A percentile compares a stretch with the other conserved stretches of the same genome.
Conservation (phyloP, 139 green algal genomes). For the Mesotaenium endlicherianum region DNA sequence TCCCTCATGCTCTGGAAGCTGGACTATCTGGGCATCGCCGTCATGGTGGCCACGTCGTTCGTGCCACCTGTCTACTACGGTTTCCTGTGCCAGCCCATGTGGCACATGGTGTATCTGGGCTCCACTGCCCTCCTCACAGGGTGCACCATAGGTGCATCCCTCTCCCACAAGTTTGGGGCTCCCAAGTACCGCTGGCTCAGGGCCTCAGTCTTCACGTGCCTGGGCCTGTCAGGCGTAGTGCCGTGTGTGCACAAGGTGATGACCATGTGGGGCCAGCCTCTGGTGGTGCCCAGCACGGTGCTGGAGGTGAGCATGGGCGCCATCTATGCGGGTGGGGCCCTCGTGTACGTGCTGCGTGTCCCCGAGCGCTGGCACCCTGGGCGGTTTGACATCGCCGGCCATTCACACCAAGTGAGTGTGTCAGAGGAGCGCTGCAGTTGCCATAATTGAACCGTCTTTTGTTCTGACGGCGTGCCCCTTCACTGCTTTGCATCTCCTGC, state of each 20-base stretch:
- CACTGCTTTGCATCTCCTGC: too few relatives aligned
- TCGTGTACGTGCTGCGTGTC: constrained; percentile 73
- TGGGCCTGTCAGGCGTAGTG: constrained; percentile 76
- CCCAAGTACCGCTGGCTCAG: constrained; percentile 61
- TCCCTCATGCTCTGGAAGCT: constrained; percentile 52
- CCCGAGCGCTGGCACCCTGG: constrained; percentile 84
- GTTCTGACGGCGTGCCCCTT: too few relatives aligned
- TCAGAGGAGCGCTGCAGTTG: neutral
- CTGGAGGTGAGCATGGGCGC: constrained; percentile 75
- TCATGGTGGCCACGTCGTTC: constrained; percentile 89
- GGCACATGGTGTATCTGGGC: constrained; percentile 77
- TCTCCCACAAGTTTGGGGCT: constrained; percentile 62
- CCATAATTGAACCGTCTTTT: too few relatives aligned
- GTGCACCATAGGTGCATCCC: constrained; percentile 60
- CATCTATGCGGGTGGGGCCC: constrained; percentile 81
- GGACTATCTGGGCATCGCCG: constrained; percentile 86
- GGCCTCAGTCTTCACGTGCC: constrained; percentile 65
- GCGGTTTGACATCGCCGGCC: constrained; percentile 78
- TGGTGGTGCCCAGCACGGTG: neutral
- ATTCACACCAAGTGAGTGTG: constrained; percentile 74
- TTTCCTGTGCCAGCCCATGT: constrained; percentile 80
- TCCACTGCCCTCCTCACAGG: constrained; percentile 39
- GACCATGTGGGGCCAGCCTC: neutral
- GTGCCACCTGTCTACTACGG: constrained; percentile 81
- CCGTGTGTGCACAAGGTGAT: constrained; percentile 67